Percentiles rank a stretch among this genome's conserved stretches.
These are phyloP conservation scores for Sungouiella blattae DNA, from an alignment of 805 yeast species.

Conservation along the genomic window DNA sequence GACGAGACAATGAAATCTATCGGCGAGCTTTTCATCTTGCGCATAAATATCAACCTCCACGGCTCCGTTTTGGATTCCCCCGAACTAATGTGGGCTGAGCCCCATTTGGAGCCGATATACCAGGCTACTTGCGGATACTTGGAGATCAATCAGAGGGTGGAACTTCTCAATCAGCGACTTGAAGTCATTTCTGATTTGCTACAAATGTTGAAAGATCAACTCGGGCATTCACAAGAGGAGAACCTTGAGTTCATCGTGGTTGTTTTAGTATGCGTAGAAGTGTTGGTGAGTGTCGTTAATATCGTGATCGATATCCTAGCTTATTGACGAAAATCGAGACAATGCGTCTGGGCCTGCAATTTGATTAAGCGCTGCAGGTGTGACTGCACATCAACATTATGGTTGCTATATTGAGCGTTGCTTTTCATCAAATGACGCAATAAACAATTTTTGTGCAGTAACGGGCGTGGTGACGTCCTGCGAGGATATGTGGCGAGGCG, in stretches of 20 bases:
- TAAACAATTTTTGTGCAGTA: too few relatives aligned
- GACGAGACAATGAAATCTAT: slow-evolving; percentile 96
- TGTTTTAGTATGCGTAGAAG: slow-evolving; percentile 87
- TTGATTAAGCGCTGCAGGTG: too few relatives aligned
- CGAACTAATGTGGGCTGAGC: slow-evolving; percentile 98
- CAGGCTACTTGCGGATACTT: slow-evolving; percentile 95
- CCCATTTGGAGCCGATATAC: slow-evolving; percentile 94
- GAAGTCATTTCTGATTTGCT: slow-evolving; percentile 91
- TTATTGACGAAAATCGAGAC: slow-evolving; percentile 16
- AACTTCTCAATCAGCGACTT: slow-evolving; percentile 81
- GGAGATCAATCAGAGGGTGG: slow-evolving; percentile 92
- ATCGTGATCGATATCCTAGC: slow-evolving; percentile 58
- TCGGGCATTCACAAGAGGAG: slow-evolving; percentile 91
- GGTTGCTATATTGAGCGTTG: too few relatives aligned
- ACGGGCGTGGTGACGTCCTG: too few relatives aligned
- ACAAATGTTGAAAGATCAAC: slow-evolving; percentile 95
- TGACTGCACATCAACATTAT: too few relatives aligned
- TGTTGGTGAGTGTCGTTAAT: slow-evolving; percentile 80
- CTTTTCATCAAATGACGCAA: too few relatives aligned
- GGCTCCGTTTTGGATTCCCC: slow-evolving; percentile 94
- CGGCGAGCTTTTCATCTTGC: slow-evolving; percentile 87
- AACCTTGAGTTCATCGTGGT: slow-evolving; percentile 89
- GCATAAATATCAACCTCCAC: slow-evolving; percentile 78
- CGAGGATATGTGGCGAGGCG: not conserved
- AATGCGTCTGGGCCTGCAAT: not conserved